These are phyloP conservation scores for Aureobasidium sp. DNA, from an alignment of 2,329 filamentous ascomycete species.

Conservation along the genomic window DNA sequence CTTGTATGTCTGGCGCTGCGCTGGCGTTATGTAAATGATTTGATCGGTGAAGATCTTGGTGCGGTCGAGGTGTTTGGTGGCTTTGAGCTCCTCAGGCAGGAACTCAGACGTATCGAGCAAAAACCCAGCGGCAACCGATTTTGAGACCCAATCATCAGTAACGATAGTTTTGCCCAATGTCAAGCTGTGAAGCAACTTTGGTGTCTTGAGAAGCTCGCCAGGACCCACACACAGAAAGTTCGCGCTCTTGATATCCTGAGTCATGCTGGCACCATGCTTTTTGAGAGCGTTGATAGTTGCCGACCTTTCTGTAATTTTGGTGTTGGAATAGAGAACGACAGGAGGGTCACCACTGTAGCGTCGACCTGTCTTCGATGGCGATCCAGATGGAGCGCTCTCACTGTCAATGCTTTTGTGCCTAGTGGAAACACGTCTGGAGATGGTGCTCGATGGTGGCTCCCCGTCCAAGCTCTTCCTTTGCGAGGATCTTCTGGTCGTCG, in stretches of 20 bases:
- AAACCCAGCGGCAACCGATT: neutral
- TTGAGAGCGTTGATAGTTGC: neutral
- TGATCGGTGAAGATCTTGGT: neutral
- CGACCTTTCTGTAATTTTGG: neutral
- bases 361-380: neutral
- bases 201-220: slow-evolving; percentile 1
- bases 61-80: neutral
- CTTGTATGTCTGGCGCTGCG: neutral
- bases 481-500: neutral
- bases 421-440: neutral
- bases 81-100: neutral
- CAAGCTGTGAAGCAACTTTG: slow-evolving; percentile 7
- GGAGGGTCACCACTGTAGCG: neutral
- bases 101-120: neutral
- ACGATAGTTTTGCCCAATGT: slow-evolving; percentile 4
- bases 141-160: slow-evolving; percentile 3
- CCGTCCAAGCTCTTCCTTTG: neutral
- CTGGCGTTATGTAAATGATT: neutral
- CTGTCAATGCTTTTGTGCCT: neutral
- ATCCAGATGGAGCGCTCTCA: neutral
- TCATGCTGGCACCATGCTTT: neutral
- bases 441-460: neutral
- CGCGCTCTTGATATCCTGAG: neutral
- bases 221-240: slow-evolving; percentile 4
- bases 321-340: slow-evolving; percentile 5